Evolutionary conservation across 2,329 filamentous ascomycete species (phyloP), one percentile per base, ranked within the genome.

Genomic region (Ophiostoma montium): DNA sequence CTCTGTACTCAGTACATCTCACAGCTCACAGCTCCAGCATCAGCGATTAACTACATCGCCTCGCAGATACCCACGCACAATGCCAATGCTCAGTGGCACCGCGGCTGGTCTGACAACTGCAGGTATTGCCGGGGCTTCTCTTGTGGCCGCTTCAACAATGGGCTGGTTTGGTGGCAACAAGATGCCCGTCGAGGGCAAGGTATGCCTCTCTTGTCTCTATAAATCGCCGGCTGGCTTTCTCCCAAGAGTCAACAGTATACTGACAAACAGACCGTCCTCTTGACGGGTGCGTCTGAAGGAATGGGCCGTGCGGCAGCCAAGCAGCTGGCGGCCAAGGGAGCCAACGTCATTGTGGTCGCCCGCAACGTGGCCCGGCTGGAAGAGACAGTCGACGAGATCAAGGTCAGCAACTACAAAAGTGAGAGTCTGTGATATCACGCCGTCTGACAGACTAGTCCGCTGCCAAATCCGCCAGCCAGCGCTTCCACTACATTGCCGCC

Each of bases 231-330:
- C n/a, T n/a, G n/a, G n/a, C n/a, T n/a, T n/a, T n/a, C n/a, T n/a
- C n/a, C n/a, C n/a, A n/a, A n/a, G n/a, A n/a, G n/a, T n/a, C n/a
- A n/a, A n/a, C n/a, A n/a, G n/a, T 7, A 6, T 21, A 13, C 42
- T 47, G 10, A 47, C n/a, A 39, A 3, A 2, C n/a, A 95, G 88
- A 95, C 89, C 2, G 74, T 94, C 47, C 71, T 96, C 49, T 71
- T 98, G 47, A 98, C 92, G 0, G 92, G 92, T 43, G 88, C 82
- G 31, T 95, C 92, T 0, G 86, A 95, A 61, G 92, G 92, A 51
- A 86, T 95, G 83, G 92, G 92, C 52, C 79, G 81, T 57, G 78
- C 79, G 47, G 77, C 82, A 18, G 88, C 82, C 5, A 73, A 78
- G 47, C 74, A 88, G 56, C 77, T 98, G 41, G 76, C 90, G 3